Base-by-base conservation (phyloP, 1,139 yeast genomes). In the Yamadazyma conglobata region DNA sequence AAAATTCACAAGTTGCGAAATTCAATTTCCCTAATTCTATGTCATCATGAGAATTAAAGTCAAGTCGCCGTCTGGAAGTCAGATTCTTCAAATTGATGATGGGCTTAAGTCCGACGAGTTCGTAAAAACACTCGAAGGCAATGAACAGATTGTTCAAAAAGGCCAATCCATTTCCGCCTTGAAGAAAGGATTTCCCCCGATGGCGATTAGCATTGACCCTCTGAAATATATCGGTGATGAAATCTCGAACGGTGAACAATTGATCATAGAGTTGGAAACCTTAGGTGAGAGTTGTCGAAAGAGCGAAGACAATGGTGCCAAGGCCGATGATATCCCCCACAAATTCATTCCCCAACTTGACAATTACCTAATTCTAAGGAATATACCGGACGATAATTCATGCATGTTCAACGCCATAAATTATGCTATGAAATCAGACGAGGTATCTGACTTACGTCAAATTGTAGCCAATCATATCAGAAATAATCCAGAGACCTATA, bases 331-430 rank as follows among this genome's bases (percentile, higher is more conserved):
- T n/a, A 59, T 60, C 2, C 65, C 70, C 2, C 38, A 56, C 6
- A 56, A 52, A 2, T 46, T 39, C 30, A 45, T 60, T 10, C 42
- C 39, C 2, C 46, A 46, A 8, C 22, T 46, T 15, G 41, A 47
- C 16, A 19, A 49, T 29, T 58, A 56, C 37, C 46, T 77, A 15
- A 60, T 70, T 9, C 62, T 82, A 10, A 67, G 87, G 22, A 73
- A 75, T 32, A 77, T 82, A 37, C 83, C 85, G 1, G 89, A 84
- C 47, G 93, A 85, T 52, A 84, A 84, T 49, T 81, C 93, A 7
- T 84, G 95, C 50, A 59, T 85, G 44, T 84, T 84, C 58, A 77
- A 83, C 42, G 73, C 93, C 0, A 64, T 84, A 1, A 67, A 78
- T 2, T 79, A 77, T 46, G 74, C 78, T 9, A 52, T 74, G 5